A percentile compares a stretch with the other conserved stretches of the same genome.
phyloP scores from a whole-genome alignment of 2,329 filamentous ascomycete species.

The Diaporthe sp. region DNA sequence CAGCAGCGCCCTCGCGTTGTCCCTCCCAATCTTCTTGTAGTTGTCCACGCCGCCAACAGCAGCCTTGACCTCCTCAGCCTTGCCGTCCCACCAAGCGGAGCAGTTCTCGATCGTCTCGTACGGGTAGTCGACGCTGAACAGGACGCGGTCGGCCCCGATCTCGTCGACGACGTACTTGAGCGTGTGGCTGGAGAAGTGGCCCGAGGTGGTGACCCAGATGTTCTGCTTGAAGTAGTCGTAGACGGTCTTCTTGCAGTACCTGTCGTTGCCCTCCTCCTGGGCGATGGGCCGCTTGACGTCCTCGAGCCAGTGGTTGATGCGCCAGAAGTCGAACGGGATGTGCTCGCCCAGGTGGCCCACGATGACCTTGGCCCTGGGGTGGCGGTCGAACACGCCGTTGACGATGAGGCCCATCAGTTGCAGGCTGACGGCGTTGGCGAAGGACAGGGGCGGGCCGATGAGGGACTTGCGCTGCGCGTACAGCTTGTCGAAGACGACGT shows the following conservation, averaged over 20 bases:
- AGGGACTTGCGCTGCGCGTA: slow-evolving; percentile 72
- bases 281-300: slow-evolving; percentile 48
- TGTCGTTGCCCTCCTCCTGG: slow-evolving; percentile 63
- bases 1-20: slow-evolving; percentile 58
- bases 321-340: slow-evolving; percentile 63
- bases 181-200: slow-evolving; percentile 67
- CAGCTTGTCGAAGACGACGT: slow-evolving; percentile 48
- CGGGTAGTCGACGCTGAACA: slow-evolving; percentile 68
- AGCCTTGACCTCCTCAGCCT: slow-evolving; percentile 44
- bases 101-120: slow-evolving; percentile 62
- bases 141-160: slow-evolving; percentile 62
- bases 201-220: slow-evolving; percentile 70
- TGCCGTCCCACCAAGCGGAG: slow-evolving; percentile 57
- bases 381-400: slow-evolving; percentile 64
- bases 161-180: slow-evolving; percentile 64
- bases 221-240: slow-evolving; percentile 68
- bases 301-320: slow-evolving; percentile 69
- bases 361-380: slow-evolving; percentile 60
- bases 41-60: slow-evolving; percentile 46
- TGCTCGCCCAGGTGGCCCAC: slow-evolving; percentile 65
- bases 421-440: slow-evolving; percentile 70
- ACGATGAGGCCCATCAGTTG: slow-evolving; percentile 67
- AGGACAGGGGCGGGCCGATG: slow-evolving; percentile 70
- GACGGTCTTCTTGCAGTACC: slow-evolving; percentile 62
- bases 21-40: slow-evolving; percentile 56